Evolutionary conservation across 1,139 yeast genomes (phyloP).

Genomic region (Candida frijolesensis): DNA sequence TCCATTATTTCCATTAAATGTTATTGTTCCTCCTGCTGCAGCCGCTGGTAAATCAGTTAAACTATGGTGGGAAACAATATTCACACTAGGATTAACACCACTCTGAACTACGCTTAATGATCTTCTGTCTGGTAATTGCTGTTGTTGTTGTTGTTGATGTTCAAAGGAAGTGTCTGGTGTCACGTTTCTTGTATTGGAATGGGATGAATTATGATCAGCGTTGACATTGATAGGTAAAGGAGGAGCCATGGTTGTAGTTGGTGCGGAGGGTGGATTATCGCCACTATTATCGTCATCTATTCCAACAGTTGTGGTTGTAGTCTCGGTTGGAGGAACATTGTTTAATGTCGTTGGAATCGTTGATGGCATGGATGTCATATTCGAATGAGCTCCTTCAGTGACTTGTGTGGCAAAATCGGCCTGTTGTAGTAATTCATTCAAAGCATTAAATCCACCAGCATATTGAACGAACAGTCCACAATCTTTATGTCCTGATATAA

Average conservation of each 20-base stretch:
- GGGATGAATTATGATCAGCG: background rate
- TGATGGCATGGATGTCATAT: conserved; percentile 21
- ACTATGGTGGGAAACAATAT: conserved; percentile 23
- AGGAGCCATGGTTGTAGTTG: conserved; percentile 6
- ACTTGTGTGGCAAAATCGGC: conserved; percentile 29
- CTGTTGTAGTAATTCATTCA: conserved; percentile 35
- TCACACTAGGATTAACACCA: background rate
- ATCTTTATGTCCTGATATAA: conserved; percentile 40
- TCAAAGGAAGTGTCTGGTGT: conserved; percentile 7
- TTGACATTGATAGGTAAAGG: background rate
- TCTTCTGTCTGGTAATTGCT: background rate
- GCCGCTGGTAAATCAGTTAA: conserved; percentile 36
- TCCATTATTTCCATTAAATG: background rate
- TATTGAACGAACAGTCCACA: conserved; percentile 37
- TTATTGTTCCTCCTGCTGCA: conserved; percentile 20
- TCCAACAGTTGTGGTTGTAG: conserved; percentile 6
- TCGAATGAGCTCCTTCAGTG: conserved; percentile 19
- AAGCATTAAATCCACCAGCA: conserved; percentile 41
- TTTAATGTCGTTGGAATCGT: conserved; percentile 23
- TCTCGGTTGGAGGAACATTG: background rate
- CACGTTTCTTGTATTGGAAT: background rate
- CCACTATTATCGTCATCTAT: background rate
- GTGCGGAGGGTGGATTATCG: conserved; percentile 13
- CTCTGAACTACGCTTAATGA: background rate
- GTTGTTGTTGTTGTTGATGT: conserved; percentile 10